Conservation (phyloP, 495 filamentous ascomycete genomes). For the Hyaloscypha finlandica region DNA sequence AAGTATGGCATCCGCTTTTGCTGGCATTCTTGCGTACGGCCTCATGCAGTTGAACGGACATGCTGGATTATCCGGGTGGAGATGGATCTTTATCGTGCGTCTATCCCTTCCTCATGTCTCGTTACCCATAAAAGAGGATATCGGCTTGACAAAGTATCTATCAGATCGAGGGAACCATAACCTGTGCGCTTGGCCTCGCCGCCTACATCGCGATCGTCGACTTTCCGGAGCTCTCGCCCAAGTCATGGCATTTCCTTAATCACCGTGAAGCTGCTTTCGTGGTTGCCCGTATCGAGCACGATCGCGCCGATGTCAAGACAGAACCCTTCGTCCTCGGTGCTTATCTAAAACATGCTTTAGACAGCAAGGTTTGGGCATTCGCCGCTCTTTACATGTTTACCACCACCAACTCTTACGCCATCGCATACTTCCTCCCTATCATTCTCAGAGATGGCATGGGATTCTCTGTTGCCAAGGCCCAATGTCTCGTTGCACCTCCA, state of each 20-base stretch:
- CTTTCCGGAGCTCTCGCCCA: constrained; percentile 55
- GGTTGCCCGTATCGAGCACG: constrained; percentile 57
- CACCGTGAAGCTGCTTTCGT: constrained; percentile 55
- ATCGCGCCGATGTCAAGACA: constrained; percentile 55
- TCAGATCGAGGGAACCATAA: constrained; percentile 64
- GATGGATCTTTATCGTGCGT: constrained; percentile 51
- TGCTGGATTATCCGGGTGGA: constrained; percentile 56
- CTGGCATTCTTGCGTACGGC: constrained; percentile 66
- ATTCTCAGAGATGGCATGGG: constrained; percentile 60
- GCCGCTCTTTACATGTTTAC: constrained; percentile 37
- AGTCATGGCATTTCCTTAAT: constrained; percentile 57
- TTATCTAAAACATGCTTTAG: constrained; percentile 50
- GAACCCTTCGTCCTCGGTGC: constrained; percentile 51
- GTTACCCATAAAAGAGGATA: constrained; percentile 39
- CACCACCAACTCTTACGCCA: constrained; percentile 54
- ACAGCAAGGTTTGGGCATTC: constrained; percentile 61
- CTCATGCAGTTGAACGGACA: constrained; percentile 59
- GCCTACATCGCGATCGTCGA: constrained; percentile 58
- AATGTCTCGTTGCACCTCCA: constrained; percentile 66
- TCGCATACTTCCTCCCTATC: constrained; percentile 69
- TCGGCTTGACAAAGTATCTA: constrained; percentile 35
- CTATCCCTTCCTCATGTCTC: constrained; percentile 37
- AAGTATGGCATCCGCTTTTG: constrained; percentile 59
- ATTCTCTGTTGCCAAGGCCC: constrained; percentile 54
- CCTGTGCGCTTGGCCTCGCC: constrained; percentile 57